A percentile compares a stretch with the other conserved stretches of the same genome.
Conservation (phyloP, 805 yeast genomes). For the Schwanniomyces vanrijiae region DNA sequence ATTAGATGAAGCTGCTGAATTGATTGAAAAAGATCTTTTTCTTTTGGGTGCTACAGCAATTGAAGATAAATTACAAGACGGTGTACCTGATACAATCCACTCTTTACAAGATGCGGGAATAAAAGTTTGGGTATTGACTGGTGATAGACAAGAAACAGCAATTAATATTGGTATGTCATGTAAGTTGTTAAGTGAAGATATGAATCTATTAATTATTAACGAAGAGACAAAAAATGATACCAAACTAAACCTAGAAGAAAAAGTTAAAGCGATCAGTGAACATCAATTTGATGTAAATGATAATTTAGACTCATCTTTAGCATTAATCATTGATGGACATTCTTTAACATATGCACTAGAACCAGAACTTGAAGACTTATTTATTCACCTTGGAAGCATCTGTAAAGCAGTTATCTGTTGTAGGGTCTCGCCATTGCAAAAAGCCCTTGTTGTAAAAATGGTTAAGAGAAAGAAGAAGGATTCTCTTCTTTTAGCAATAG, state of each 20-base stretch:
- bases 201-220: conserved; percentile 87
- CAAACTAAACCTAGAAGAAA: conserved; percentile 65
- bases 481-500: conserved; percentile 82
- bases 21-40: conserved; percentile 76
- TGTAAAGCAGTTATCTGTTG: conserved; percentile 98
- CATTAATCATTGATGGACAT: conserved; percentile 91
- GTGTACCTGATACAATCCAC: conserved; percentile 96
- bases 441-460: conserved; percentile 92
- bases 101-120: conserved; percentile 96
- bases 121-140: conserved; percentile 96
- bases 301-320: conserved; percentile 62
- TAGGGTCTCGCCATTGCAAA: conserved; percentile 95
- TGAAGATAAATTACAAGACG: conserved; percentile 96
- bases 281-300: conserved; percentile 69
- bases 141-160: conserved; percentile 98
- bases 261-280: conserved; percentile 69
- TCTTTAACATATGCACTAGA: conserved; percentile 87
- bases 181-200: conserved; percentile 88
- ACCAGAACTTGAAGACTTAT: conserved; percentile 70
- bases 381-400: conserved; percentile 75
- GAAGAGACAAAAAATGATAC: conserved; percentile 85
- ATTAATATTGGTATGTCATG: conserved; percentile 98
- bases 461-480: conserved; percentile 77
- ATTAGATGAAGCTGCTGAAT: conserved; percentile 85
- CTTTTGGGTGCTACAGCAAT: conserved; percentile 97